A percentile compares a stretch with the other conserved stretches of the same genome.
phyloP scores from a whole-genome alignment of 495 filamentous ascomycete genomes.

The Penicillium nucicola region DNA sequence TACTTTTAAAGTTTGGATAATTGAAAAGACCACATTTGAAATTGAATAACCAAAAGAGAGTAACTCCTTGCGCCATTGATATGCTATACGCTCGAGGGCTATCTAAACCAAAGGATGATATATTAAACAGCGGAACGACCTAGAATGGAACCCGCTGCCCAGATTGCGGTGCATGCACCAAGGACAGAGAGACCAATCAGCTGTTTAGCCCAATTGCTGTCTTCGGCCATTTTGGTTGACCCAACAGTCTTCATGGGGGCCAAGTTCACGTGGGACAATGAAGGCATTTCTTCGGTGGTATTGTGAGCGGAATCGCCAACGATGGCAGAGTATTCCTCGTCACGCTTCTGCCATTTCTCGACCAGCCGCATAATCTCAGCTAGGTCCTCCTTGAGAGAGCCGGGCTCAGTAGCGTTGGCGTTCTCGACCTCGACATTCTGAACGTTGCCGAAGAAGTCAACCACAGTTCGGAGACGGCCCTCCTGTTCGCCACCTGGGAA shows the following conservation, averaged over 20 bases:
- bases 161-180: constrained; percentile 63
- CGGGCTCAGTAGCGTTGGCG: constrained; percentile 47
- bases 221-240: constrained; percentile 63
- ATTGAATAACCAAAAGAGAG: neutral
- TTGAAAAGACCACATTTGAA: neutral
- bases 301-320: constrained; percentile 35
- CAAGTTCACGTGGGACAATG: constrained; percentile 17
- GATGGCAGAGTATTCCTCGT: constrained; percentile 31
- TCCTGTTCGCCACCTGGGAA: constrained; percentile 76
- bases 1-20: no score
- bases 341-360: constrained; percentile 41
- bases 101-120: neutral
- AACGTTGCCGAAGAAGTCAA: constrained; percentile 98
- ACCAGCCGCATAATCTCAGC: constrained; percentile 61
- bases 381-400: constrained; percentile 70
- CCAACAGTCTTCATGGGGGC: constrained; percentile 36
- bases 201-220: constrained; percentile 69
- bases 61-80: neutral
- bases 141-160: constrained; percentile 57
- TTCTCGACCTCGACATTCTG: constrained; percentile 90
- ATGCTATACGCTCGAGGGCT: neutral
- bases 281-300: constrained; percentile 15
- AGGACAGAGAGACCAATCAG: constrained; percentile 61
- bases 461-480: constrained; percentile 73
- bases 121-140: constrained; percentile 25